These are phyloP conservation scores for Lobosporangium transversale DNA, from an alignment of 192 early-diverging fungal genomes.

Conservation along the genomic window DNA sequence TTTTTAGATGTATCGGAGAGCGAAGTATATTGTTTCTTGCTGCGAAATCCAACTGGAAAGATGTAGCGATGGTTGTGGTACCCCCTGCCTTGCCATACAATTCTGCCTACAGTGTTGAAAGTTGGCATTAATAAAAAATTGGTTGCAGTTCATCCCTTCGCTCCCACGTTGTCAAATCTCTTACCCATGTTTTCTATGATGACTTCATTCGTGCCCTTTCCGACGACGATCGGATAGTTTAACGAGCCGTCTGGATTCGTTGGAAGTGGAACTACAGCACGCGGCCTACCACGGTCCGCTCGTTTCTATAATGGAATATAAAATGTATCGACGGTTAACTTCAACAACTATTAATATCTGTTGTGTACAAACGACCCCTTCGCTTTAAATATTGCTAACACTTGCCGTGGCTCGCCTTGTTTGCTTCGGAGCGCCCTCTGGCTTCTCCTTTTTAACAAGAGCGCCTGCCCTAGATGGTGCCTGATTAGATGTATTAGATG, in stretches of 20 bases:
- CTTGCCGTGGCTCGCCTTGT: constrained; percentile 45
- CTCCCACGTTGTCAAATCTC: too few species aligned
- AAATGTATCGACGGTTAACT: too few species aligned
- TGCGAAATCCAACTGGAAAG: constrained; percentile 74
- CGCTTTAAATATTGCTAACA: too few species aligned
- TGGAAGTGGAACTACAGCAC: constrained; percentile 62
- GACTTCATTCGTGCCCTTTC: constrained; percentile 69
- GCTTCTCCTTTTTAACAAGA: constrained; percentile 21
- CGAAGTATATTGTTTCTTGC: constrained; percentile 69
- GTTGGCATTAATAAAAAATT: too few species aligned
- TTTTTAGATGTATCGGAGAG: constrained; percentile 60
- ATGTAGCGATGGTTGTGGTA: constrained; percentile 79
- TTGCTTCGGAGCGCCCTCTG: constrained; percentile 39
- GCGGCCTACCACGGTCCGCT: constrained; percentile 67
- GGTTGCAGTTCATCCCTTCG: too few species aligned
- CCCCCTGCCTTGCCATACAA: constrained; percentile 67
- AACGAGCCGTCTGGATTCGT: constrained; percentile 62
- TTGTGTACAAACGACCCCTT: too few species aligned
- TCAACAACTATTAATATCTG: too few species aligned
- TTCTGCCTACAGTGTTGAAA: constrained; percentile 31
- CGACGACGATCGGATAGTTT: constrained; percentile 66
- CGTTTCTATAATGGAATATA: constrained; percentile 63
- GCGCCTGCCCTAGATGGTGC: background rate
- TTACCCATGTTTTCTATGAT: constrained; percentile 67
- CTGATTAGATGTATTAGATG: background rate